Evolutionary conservation across 352 stramenopile species (phyloP), one percentile per base, ranked within the genome.

Genomic region (Phytophthora sansomeana): DNA sequence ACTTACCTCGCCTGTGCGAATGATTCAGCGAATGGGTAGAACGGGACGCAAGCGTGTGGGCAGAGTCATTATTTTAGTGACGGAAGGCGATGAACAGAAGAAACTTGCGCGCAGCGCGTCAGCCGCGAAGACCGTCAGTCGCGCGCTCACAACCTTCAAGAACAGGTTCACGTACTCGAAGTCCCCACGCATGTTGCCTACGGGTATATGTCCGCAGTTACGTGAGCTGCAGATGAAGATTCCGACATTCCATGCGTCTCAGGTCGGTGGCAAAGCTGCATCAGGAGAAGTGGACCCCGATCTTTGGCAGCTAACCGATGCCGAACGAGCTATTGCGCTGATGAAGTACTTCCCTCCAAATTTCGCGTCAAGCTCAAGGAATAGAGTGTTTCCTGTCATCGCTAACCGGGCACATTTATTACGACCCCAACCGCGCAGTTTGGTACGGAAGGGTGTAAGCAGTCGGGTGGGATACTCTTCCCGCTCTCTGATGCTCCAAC

Each of bases 1-100:
- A 11, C 72, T 98, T 21, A 96, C 94, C 11, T 98, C 93, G 21
- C 94, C 97, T n/a, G 97, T 99, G 48, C 89, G 98, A 6, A 96
- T 94, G 83, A 95, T 96, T 39, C 88, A 99, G 74, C 84, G 97
- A 17, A 98, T 98, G 78, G 98, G 98, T 1, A 83, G 98, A 62
- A 99, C 98, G 17, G 97, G 97, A 1, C 85, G 98, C 35, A 98
- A 99, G 69, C 91, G 97, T 21, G 85, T 98, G 30, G 98, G 98
- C 11, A 82, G 74, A 54, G 87, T 96, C 26, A 75, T 98, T 17
- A 91, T 97, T 11, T 47, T 98, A 1, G 85, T 97, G 9, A 97
- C 90, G 3, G 83, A 97, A 66, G 92, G 91, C 2, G 84, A 96
- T 46, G 91, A 97, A 71, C 80, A 97, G 47, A 92, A 96, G 67